phyloP scores from a whole-genome alignment of 2,329 filamentous ascomycete genomes.

The Penicillium concentricum region DNA sequence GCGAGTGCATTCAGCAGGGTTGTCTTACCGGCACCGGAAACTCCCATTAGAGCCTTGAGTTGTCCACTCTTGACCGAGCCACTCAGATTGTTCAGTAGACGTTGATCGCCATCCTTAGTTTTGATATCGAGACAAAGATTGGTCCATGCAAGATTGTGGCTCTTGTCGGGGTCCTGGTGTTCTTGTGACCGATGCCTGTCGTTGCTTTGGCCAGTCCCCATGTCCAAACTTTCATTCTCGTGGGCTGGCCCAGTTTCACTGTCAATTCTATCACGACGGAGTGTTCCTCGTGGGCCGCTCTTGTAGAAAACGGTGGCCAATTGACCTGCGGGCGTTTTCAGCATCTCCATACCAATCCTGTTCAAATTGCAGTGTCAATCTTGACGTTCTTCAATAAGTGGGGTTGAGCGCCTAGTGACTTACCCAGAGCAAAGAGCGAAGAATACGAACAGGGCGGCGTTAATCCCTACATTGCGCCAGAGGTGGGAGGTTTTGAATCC shows the following conservation, averaged over 20 bases:
- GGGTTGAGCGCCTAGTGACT: neutral
- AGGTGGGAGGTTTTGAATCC: neutral
- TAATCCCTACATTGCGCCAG: slow-evolving; percentile 4
- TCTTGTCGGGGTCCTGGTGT: neutral
- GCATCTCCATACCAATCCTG: neutral
- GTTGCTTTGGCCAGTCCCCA: neutral
- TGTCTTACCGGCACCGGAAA: slow-evolving; percentile 65
- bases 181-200: neutral
- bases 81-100: slow-evolving; percentile 42
- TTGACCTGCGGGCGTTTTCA: neutral
- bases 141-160: neutral
- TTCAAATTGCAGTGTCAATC: neutral
- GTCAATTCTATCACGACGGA: neutral
- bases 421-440: neutral
- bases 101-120: neutral
- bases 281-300: neutral
- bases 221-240: neutral
- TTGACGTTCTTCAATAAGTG: neutral
- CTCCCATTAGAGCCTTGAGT: slow-evolving; percentile 48
- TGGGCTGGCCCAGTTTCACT: neutral
- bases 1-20: slow-evolving; percentile 9
- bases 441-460: neutral
- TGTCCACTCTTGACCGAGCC: slow-evolving; percentile 46
- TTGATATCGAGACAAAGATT: neutral
- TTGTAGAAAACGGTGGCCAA: neutral